Base-by-base conservation (phyloP, 306 rosid species). In the Prunus armeniaca region DNA sequence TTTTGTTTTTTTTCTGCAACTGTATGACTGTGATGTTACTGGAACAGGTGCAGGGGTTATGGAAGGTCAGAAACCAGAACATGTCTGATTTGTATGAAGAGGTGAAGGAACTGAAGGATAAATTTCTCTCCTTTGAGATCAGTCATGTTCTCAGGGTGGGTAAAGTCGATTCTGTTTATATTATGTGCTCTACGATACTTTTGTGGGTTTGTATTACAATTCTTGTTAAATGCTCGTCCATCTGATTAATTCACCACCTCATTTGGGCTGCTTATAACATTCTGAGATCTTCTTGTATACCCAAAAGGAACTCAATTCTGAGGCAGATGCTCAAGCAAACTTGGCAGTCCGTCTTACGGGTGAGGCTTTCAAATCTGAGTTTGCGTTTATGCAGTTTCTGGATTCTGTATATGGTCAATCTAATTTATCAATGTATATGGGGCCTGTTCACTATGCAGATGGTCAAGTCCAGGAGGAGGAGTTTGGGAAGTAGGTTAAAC, bases 321-420 rank as follows among this genome's bases (percentile, higher is more conserved):
- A 90, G 46, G 99, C 97, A 25, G 99, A 95, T 77, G 92, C 88
- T 77, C 88, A 92, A 87, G 97, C 99, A 69, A 95, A 95, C 87
- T 85, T 88, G 83, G 99, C 92, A 13, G 5, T 84, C 75, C 14
- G 76, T 71, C 97, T 95, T 71, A 86, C 85, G n/a, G 97, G 99
- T 92, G 75, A 86, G 88, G 55, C 77, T 71, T 71, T 65, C 60
- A 76, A 79, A 65, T 71, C 68, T 66, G 74, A 50, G 65, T 51
- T 72, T 73, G 38, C 49, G 43, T 67, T 71, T 50, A 28, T 73
- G 43, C 49, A 2, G 67, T 69, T 64, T 30, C 9, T 56, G 22
- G 2, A 34, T n/a, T 41, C 17, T 41, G 47, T 38, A 5, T 46
- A 12, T 13, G 13, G 62, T 30, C 61, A 50, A 60, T 38, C 54